These are phyloP conservation scores for Medicago truncatula DNA, from an alignment of 306 rosid genomes.

Conservation along the genomic window MtrunA17r5.0-ANR NC_053042.1:10609501-10610000, in stretches of 20 bases:
- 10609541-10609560: constrained; percentile 45
- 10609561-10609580: constrained; percentile 51
- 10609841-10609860: too few species aligned
- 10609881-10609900: too few species aligned
- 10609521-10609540: constrained; percentile 40
- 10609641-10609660: constrained; percentile 53
- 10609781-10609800: not conserved
- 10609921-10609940: too few species aligned
- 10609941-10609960: not conserved
- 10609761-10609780: constrained; percentile 30
- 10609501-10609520: constrained; percentile 49
- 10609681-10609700: constrained; percentile 70
- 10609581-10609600: constrained; percentile 45
- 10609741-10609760: constrained; percentile 73
- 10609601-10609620: constrained; percentile 49
- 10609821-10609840: not conserved
- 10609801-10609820: not conserved
- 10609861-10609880: too few species aligned
- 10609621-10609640: constrained; percentile 69
- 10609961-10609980: not conserved
- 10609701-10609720: constrained; percentile 88
- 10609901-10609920: too few species aligned
- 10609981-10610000: not conserved
- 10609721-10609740: constrained; percentile 75
- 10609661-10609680: constrained; percentile 48